phyloP scores from a whole-genome alignment of 345 rosid genomes.

The Melastoma malabathricum region DNA sequence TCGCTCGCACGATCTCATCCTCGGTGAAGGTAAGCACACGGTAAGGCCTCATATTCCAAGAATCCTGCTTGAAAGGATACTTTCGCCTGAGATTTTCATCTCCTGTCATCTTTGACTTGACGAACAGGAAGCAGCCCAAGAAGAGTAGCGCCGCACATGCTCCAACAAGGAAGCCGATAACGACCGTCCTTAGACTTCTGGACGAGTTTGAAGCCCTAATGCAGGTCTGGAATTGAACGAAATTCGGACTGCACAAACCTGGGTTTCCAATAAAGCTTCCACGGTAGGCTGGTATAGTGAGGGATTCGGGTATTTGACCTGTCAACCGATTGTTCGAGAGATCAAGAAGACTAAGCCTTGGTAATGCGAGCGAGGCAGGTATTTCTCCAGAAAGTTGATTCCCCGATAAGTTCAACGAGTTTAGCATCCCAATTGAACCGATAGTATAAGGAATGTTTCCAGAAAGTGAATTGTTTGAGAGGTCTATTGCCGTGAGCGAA shows the following conservation, averaged over 20 bases:
- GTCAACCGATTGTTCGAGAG: slow-evolving; percentile 50
- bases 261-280: slow-evolving; percentile 49
- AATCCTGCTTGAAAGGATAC: slow-evolving; percentile 18
- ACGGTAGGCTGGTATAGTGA: slow-evolving; percentile 24
- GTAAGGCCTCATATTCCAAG: slow-evolving; percentile 65
- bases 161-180: slow-evolving; percentile 33
- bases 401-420: slow-evolving; percentile 54
- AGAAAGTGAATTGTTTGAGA: slow-evolving; percentile 45
- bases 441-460: slow-evolving; percentile 53
- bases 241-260: slow-evolving; percentile 43
- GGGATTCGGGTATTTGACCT: slow-evolving; percentile 50
- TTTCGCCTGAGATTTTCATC: slow-evolving; percentile 8
- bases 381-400: slow-evolving; percentile 64
- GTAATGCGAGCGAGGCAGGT: slow-evolving; percentile 34
- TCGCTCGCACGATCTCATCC: slow-evolving; percentile 44
- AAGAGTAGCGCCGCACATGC: slow-evolving; percentile 19
- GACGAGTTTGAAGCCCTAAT: slow-evolving; percentile 15
- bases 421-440: slow-evolving; percentile 30
- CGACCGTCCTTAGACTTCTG: slow-evolving; percentile 13
- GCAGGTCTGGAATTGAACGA: slow-evolving; percentile 31
- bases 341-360: slow-evolving; percentile 61
- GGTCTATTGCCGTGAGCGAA: slow-evolving; percentile 34
- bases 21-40: slow-evolving; percentile 40
- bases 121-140: slow-evolving; percentile 17
- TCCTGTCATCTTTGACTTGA: slow-evolving; percentile 17